Base-by-base conservation (phyloP, 257 asterid species). In the Jacaranda mimosifolia region DNA sequence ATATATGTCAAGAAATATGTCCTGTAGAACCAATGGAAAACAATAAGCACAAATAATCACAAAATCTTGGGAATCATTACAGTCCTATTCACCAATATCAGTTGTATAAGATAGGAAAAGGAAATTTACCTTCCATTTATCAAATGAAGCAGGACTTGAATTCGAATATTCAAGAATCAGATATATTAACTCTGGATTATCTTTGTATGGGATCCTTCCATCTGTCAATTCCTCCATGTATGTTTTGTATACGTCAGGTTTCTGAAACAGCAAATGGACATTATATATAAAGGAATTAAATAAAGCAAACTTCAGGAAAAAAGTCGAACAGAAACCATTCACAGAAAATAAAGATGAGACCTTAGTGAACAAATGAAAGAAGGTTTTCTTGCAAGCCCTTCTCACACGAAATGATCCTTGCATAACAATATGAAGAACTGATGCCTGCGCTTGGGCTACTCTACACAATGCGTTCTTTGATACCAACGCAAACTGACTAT, bases 381-480 rank as follows among this genome's bases (percentile, higher is more conserved):
- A 60, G 65, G 85, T 57, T 80, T 75, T 83, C 82, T 79, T 88
- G 92, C 96, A 87, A 40, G 95, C 89, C 89, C 93, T 89, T 85
- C 85, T 90, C 65, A 89, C 55, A 58, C 85, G 91, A 63, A 85
- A 83, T 40, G 99, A 86, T 79, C 96, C 96, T 84, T 89, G 91
- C 91, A 82, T 85, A 73, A 86, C 92, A 51, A 89, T 57, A 80
- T 84, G 90, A 80, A 96, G 91, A 35, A 85, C 74, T 49, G 91
- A 87, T 77, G 97, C 89, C 88, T 96, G 99, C 18, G 87, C 91
- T 85, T 89, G 97, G 63, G 92, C 90, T 74, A 96, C 85, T 89
- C 91, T 91, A 79, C 79, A 82, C 68, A 96, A 73, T 71, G 98
- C 98, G 49, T 87, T 96, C 89, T 87, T 96, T 46, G 97, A 91